phyloP scores from a whole-genome alignment of 345 rosid genomes.

The Psidium friedrichsthalianum region DNA sequence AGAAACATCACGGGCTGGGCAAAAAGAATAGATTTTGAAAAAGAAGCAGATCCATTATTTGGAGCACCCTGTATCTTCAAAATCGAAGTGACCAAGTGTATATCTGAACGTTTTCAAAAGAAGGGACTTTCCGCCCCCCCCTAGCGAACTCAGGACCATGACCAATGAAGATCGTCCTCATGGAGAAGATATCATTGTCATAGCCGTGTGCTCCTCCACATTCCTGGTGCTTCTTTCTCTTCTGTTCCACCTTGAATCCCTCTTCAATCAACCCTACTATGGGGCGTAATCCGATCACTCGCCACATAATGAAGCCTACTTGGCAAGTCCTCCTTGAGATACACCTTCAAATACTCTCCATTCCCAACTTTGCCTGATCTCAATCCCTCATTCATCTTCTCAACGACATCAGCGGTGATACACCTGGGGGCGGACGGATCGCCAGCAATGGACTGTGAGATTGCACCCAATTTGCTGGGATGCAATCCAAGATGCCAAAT shows the following conservation, averaged over 20 bases:
- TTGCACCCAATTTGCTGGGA: conserved; percentile 67
- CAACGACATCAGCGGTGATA: conserved; percentile 35
- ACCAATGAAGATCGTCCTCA: conserved; percentile 86
- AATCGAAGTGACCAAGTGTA: conserved; percentile 74
- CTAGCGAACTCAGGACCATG: conserved; percentile 77
- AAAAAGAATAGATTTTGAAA: conserved; percentile 38
- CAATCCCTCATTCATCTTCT: conserved; percentile 78
- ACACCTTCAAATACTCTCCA: conserved; percentile 61
- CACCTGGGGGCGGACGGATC: conserved; percentile 53
- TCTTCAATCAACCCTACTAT: conserved; percentile 70
- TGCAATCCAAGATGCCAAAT: conserved; percentile 63
- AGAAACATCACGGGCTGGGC: conserved; percentile 18
- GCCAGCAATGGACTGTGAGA: conserved; percentile 65
- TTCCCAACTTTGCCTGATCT: conserved; percentile 63
- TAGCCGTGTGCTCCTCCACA: conserved; percentile 95
- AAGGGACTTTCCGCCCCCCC: conserved; percentile 77
- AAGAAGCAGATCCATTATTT: conserved; percentile 61
- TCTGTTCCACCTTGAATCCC: conserved; percentile 73
- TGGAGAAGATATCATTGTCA: conserved; percentile 81
- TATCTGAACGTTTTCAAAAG: conserved; percentile 89
- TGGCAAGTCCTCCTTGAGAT: conserved; percentile 80
- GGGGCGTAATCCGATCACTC: conserved; percentile 67
- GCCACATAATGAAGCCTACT: conserved; percentile 59
- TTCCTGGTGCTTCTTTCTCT: conserved; percentile 35
- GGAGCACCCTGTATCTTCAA: conserved; percentile 64